Percentiles rank a stretch among this genome's conserved stretches.
phyloP scores from a whole-genome alignment of 2,329 filamentous ascomycete genomes.

The Talaromyces sp. region DNA sequence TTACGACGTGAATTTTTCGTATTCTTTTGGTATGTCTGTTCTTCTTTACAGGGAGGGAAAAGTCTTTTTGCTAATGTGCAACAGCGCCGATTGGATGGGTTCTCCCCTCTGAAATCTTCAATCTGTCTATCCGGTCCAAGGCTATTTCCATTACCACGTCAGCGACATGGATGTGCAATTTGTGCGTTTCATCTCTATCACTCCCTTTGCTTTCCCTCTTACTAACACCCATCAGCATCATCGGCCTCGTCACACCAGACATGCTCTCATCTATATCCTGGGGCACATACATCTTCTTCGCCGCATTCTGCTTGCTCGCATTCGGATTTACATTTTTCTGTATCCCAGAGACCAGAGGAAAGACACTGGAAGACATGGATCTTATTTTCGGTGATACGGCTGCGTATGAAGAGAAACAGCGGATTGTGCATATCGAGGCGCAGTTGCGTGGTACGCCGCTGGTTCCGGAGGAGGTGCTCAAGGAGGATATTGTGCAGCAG shows the following conservation, averaged over 20 bases:
- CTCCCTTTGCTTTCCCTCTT: not conserved
- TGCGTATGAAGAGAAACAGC: constrained; percentile 32
- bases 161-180: constrained; percentile 35
- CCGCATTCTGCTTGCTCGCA: constrained; percentile 30
- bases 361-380: constrained; percentile 53
- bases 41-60: not conserved
- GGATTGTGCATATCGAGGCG: constrained; percentile 33
- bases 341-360: constrained; percentile 31
- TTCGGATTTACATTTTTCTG: constrained; percentile 29
- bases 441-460: constrained; percentile 25
- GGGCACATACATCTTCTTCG: constrained; percentile 37
- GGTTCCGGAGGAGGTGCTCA: constrained; percentile 14
- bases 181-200: constrained; percentile 18
- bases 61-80: not conserved
- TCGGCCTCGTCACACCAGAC: constrained; percentile 30
- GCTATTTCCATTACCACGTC: constrained; percentile 34
- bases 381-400: constrained; percentile 37
- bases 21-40: constrained; percentile 27
- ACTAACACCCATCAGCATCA: constrained; percentile 16
- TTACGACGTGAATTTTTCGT: constrained; percentile 33
- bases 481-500: constrained; percentile 18
- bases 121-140: constrained; percentile 31
- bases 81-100: constrained; percentile 34
- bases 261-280: constrained; percentile 33
- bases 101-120: constrained; percentile 35